phyloP scores from a whole-genome alignment of 2,329 filamentous ascomycete genomes.

The Lachnellula arida region DNA sequence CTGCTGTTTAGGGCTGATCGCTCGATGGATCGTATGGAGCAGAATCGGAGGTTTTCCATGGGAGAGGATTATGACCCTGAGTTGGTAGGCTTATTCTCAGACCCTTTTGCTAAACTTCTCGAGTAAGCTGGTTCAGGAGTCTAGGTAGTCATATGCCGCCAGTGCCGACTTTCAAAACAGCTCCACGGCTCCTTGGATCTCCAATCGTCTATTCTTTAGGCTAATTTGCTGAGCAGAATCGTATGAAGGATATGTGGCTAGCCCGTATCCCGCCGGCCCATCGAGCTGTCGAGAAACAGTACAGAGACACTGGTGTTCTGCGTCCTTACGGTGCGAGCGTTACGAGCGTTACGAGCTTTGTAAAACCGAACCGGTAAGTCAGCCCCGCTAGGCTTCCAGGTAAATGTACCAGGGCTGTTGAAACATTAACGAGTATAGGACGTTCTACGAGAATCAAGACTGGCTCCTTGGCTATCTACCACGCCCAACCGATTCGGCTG shows the following conservation, averaged over 20 bases:
- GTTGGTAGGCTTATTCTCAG: background rate
- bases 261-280: background rate
- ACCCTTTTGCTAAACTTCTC: too few species aligned
- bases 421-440: background rate
- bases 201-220: too few species aligned
- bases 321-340: background rate
- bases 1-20: background rate
- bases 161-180: too few species aligned
- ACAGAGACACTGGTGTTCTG: slow-evolving; percentile 1
- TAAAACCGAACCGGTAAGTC: background rate
- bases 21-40: background rate
- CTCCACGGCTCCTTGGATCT: too few species aligned
- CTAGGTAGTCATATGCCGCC: too few species aligned
- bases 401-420: background rate
- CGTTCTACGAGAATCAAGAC: background rate
- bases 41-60: background rate
- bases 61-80: background rate
- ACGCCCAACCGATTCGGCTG: background rate
- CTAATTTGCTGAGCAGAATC: too few species aligned
- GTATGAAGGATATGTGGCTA: background rate
- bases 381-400: too few species aligned
- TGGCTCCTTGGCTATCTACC: background rate
- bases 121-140: too few species aligned
- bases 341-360: background rate
- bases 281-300: background rate